Percentiles rank a stretch among this genome's conserved stretches.
phyloP scores from a whole-genome alignment of 176 grass and related monocot species.

The Triticum monococcum region DNA sequence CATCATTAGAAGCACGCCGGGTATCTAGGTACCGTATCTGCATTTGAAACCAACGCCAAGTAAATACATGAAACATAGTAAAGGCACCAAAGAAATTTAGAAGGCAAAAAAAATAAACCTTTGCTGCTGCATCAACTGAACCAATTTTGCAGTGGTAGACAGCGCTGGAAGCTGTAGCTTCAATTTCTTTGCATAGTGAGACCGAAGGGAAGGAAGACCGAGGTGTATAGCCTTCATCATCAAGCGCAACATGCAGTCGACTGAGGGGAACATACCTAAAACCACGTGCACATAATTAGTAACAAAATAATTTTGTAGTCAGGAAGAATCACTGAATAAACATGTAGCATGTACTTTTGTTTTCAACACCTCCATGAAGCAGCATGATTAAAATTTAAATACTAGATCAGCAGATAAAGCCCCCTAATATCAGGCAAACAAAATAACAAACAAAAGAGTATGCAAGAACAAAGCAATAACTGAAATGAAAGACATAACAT shows the following conservation, averaged over 20 bases:
- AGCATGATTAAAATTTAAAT: conserved; percentile 29
- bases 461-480: conserved; percentile 17
- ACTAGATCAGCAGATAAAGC: conserved; percentile 37
- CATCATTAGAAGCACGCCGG: conserved; percentile 45
- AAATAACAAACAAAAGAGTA: conserved; percentile 26
- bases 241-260: conserved; percentile 47
- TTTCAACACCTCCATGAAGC: conserved; percentile 17
- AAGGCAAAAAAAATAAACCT: conserved; percentile 50
- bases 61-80: conserved; percentile 21
- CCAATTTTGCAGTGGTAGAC: conserved; percentile 90
- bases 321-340: conserved; percentile 4
- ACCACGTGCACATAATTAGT: conserved; percentile 5
- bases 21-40: conserved; percentile 74
- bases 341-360: conserved; percentile 34
- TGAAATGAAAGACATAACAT: background rate
- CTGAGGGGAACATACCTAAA: conserved; percentile 92
- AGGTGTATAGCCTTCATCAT: conserved; percentile 43
- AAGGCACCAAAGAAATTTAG: background rate
- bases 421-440: conserved; percentile 20
- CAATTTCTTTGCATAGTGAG: conserved; percentile 57
- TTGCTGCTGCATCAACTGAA: conserved; percentile 68
- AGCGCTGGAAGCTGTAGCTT: conserved; percentile 56
- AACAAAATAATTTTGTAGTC: conserved; percentile 19
- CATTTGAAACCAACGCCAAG: conserved; percentile 17
- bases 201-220: conserved; percentile 55